A percentile compares a stretch with the other conserved stretches of the same genome.
Evolutionary conservation across 2,329 filamentous ascomycete species (phyloP).

Genomic region (Sclerotinia minor): DNA sequence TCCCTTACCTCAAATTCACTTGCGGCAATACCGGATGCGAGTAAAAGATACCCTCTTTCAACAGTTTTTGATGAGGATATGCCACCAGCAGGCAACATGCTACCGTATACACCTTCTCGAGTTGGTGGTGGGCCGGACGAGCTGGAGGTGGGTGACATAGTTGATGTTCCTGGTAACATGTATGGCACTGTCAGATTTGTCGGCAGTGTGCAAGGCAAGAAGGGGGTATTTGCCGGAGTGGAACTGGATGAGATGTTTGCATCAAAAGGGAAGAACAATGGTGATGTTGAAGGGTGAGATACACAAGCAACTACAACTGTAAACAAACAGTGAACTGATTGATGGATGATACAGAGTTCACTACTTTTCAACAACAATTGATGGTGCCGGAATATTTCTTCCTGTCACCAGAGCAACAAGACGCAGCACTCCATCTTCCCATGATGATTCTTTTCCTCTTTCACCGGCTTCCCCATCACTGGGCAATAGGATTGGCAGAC

Average conservation of each 20-base stretch:
- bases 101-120: conserved; percentile 56
- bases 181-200: conserved; percentile 85
- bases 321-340: conserved; percentile 26
- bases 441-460: conserved; percentile 57
- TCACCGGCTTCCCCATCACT: conserved; percentile 67
- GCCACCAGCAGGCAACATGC: conserved; percentile 49
- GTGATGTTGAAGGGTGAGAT: conserved; percentile 88
- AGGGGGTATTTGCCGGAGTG: conserved; percentile 87
- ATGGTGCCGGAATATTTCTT: conserved; percentile 90
- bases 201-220: conserved; percentile 83
- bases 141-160: conserved; percentile 75
- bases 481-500: conserved; percentile 50
- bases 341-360: conserved; percentile 51
- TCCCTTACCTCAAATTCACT: conserved; percentile 65
- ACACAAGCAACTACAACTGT: conserved; percentile 33
- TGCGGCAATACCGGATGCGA: conserved; percentile 66
- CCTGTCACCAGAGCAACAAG: conserved; percentile 78
- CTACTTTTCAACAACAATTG: conserved; percentile 79
- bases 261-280: conserved; percentile 85
- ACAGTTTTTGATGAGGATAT: conserved; percentile 51
- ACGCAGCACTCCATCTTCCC: conserved; percentile 58
- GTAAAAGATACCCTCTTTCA: conserved; percentile 61
- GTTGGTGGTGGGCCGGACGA: conserved; percentile 48
- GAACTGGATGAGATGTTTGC: conserved; percentile 83
- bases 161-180: conserved; percentile 94